A percentile compares a stretch with the other conserved stretches of the same genome.
Conservation (phyloP, 305 asterid genomes). For the Rubia tinctorum region DNA sequence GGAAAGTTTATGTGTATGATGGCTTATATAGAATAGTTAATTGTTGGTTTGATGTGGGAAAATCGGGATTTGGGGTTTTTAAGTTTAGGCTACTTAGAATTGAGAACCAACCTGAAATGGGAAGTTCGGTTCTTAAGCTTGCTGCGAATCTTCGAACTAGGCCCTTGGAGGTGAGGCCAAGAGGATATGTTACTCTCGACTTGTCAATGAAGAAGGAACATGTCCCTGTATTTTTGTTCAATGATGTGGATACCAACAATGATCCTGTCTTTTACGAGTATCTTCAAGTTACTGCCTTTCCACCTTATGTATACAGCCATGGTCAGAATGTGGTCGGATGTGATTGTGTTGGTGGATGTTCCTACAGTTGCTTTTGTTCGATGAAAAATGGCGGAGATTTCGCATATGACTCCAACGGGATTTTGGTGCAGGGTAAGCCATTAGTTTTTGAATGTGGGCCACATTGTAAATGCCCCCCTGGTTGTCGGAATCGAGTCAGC, state of each 20-base stretch:
- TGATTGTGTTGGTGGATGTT: constrained; percentile 58
- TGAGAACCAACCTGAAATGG: constrained; percentile 74
- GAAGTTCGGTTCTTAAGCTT: constrained; percentile 56
- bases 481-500: constrained; percentile 75
- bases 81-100: constrained; percentile 80
- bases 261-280: constrained; percentile 70
- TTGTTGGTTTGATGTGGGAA: constrained; percentile 85
- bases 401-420: constrained; percentile 64
- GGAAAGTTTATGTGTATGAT: constrained; percentile 87
- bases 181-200: constrained; percentile 68
- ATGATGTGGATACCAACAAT: constrained; percentile 61
- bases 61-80: constrained; percentile 81
- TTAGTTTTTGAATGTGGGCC: constrained; percentile 90
- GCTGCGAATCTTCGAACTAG: constrained; percentile 48
- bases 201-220: constrained; percentile 67
- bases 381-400: constrained; percentile 76
- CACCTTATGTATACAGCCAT: constrained; percentile 41
- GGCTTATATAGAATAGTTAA: constrained; percentile 69
- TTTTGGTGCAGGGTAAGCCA: constrained; percentile 76
- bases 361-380: constrained; percentile 58
- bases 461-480: constrained; percentile 69
- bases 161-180: constrained; percentile 55
- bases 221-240: constrained; percentile 57
- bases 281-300: constrained; percentile 46
- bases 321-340: constrained; percentile 52